Evolutionary conservation across 768 basidiomycete genomes (phyloP).

Genomic region (Lactifluus subvellereus): DNA sequence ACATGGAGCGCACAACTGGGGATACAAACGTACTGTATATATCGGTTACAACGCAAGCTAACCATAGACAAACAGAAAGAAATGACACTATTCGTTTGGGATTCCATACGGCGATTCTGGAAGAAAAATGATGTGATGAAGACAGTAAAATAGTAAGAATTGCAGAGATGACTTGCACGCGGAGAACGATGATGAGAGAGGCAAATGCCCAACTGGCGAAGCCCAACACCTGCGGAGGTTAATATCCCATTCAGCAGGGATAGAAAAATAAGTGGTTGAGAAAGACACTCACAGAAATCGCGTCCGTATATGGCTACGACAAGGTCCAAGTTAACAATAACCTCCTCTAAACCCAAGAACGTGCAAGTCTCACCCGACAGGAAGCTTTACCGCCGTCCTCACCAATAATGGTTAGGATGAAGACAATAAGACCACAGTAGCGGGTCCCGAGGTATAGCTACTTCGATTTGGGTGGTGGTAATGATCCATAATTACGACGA

Average conservation of each 20-base stretch:
- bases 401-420: not conserved
- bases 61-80: not conserved
- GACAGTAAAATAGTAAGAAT: not conserved
- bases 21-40: not conserved
- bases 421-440: not conserved
- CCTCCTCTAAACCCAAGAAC: not conserved
- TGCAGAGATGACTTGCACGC: not conserved
- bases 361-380: not conserved
- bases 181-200: conserved; percentile 1
- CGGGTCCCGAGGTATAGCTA: conserved; percentile 13
- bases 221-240: not conserved
- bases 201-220: not conserved
- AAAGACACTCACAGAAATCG: not conserved
- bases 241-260: not conserved
- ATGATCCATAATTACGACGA: not conserved
- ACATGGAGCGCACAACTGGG: not conserved
- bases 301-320: not conserved
- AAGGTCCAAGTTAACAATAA: not conserved
- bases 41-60: not conserved
- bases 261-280: not conserved
- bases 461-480: not conserved
- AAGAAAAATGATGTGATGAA: not conserved
- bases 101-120: conserved; percentile 4
- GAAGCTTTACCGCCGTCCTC: not conserved
- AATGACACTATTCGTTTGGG: not conserved